Conservation (phyloP, 73 alveolate genomes). For the Urostyla sp. region DNA sequence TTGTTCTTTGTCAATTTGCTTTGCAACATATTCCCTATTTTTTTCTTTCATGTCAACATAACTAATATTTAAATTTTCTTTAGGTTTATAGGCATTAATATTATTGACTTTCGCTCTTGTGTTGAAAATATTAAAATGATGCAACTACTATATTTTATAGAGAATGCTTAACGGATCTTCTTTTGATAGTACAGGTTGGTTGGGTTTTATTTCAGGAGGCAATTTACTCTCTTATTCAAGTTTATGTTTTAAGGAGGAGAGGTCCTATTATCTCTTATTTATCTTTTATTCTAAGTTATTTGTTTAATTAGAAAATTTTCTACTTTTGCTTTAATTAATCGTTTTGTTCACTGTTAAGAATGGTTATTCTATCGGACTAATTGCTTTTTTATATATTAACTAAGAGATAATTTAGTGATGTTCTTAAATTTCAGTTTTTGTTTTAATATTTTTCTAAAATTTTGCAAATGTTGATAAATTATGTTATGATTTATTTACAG, state of each 20-base stretch:
- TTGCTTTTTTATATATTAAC: no score
- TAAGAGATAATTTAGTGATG: no score
- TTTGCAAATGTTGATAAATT: no score
- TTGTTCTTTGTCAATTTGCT: slow-evolving; percentile 14
- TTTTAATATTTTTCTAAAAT: no score
- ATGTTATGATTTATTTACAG: no score
- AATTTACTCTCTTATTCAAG: neutral
- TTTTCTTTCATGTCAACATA: slow-evolving; percentile 12
- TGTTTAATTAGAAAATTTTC: no score
- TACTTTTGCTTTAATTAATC: no score
- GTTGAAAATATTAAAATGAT: slow-evolving; percentile 22
- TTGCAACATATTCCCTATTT: slow-evolving; percentile 21
- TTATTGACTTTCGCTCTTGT: slow-evolving; percentile 16
- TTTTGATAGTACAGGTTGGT: slow-evolving; percentile 27
- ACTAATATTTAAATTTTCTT: slow-evolving; percentile 12
- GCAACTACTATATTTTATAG: slow-evolving; percentile 23
- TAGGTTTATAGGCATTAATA: neutral
- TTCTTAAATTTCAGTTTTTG: no score
- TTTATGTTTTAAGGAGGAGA: neutral
- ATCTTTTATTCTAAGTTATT: no score
- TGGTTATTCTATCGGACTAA: no score
- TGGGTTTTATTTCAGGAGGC: slow-evolving; percentile 3
- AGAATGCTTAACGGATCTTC: slow-evolving; percentile 14
- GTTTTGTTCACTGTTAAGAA: no score
- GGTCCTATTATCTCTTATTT: slow-evolving; percentile 4